A percentile compares a stretch with the other conserved stretches of the same genome.
These are phyloP conservation scores for Cornus florida DNA, from an alignment of 148 eudicot species.

Conservation along the genomic window DNA sequence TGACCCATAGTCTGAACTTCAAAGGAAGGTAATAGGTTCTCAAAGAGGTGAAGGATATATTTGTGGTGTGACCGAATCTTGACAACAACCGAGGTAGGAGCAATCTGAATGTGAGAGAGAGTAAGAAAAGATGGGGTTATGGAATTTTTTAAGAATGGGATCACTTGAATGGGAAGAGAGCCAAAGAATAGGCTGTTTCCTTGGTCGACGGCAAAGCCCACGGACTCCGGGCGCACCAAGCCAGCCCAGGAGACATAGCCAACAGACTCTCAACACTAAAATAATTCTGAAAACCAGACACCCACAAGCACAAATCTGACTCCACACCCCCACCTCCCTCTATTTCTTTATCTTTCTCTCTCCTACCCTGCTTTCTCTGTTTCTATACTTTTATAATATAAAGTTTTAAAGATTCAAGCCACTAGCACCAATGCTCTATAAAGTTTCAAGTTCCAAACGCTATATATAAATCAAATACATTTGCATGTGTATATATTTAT, in stretches of 20 bases:
- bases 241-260: conserved; percentile 67
- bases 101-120: conserved; percentile 26
- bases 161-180: conserved; percentile 57
- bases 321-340: conserved; percentile 30
- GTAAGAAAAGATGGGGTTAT: conserved; percentile 18
- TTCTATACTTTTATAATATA: conserved; percentile 19
- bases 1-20: conserved; percentile 30
- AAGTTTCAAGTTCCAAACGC: conserved; percentile 46
- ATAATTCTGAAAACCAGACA: conserved; percentile 36
- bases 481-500: conserved; percentile 13
- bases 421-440: conserved; percentile 28
- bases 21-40: conserved; percentile 40
- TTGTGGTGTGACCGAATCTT: conserved; percentile 47
- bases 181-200: conserved; percentile 63
- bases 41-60: conserved; percentile 33
- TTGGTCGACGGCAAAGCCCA: conserved; percentile 73
- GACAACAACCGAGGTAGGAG: conserved; percentile 40
- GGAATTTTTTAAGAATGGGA: conserved; percentile 27
- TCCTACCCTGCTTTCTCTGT: conserved; percentile 18
- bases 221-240: conserved; percentile 50
- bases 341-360: conserved; percentile 30
- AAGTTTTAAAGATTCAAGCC: conserved; percentile 25
- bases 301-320: conserved; percentile 56
- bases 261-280: conserved; percentile 56
- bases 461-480: conserved; percentile 21